Evolutionary conservation across 495 filamentous ascomycete species (phyloP).

Genomic region (Geopyxis carbonaria): DNA sequence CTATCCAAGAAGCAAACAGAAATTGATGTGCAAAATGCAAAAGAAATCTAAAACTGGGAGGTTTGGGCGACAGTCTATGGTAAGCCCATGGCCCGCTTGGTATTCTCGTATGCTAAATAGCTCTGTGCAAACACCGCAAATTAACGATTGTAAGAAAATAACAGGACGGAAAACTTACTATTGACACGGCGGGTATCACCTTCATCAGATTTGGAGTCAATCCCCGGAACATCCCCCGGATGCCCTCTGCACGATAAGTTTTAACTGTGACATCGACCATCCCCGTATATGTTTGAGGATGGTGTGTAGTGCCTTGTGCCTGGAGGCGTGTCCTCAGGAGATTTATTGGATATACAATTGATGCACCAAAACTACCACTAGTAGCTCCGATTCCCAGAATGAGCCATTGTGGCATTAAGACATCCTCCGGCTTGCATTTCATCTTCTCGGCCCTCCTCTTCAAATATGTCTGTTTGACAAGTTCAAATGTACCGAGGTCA

Average conservation of each 20-base stretch:
- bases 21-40: too few relatives aligned
- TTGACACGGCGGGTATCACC: conserved; percentile 89
- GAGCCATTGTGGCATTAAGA: conserved; percentile 77
- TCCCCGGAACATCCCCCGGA: conserved; percentile 81
- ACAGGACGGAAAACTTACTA: too few relatives aligned
- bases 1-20: too few relatives aligned
- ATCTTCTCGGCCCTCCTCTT: conserved; percentile 50
- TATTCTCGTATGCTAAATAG: too few relatives aligned
- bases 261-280: conserved; percentile 70
- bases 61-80: too few relatives aligned
- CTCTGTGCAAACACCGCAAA: too few relatives aligned
- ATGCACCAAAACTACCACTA: conserved; percentile 85
- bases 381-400: conserved; percentile 79
- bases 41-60: too few relatives aligned
- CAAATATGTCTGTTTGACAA: conserved; percentile 59
- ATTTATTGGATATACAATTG: conserved; percentile 86
- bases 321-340: conserved; percentile 85
- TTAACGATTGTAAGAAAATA: too few relatives aligned
- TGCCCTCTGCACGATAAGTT: conserved; percentile 68
- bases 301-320: conserved; percentile 79
- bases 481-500: conserved; percentile 88
- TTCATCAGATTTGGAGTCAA: conserved; percentile 92
- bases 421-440: conserved; percentile 66
- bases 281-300: conserved; percentile 77
- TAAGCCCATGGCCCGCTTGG: too few relatives aligned